Base-by-base conservation (phyloP, 768 basidiomycete genomes). In the Boletellus emodensis region DNA sequence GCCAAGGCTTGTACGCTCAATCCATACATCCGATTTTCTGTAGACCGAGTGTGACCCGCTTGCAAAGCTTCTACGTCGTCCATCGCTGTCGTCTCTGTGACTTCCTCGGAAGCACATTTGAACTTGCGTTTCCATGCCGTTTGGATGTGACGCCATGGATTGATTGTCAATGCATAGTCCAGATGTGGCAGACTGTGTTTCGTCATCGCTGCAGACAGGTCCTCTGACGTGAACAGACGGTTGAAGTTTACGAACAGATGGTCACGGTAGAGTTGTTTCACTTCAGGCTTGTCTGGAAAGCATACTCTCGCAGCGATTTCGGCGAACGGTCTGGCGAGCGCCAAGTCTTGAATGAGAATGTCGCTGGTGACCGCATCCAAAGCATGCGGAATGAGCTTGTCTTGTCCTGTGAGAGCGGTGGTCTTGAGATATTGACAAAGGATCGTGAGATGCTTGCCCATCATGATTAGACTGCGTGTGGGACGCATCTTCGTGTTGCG, bases 191-290 rank as follows among this genome's bases (percentile, higher is more conserved):
- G 7, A 13, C 46, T 55, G 9, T 18, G 32, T 2, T 13, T 41
- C 5, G 44, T 1, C 40, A 54, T 50, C n/a, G n/a, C n/a, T n/a
- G 24, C 24, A 24, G 24, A 24, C 24, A 55, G 17, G 9, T 52
- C 38, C 0, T 44, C 20, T 0, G 46, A 11, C 0, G 50, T 46
- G 13, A 51, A 54, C 4, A 4, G 5, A 0, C 12, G 1, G 4
- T 51, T 40, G 12, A 49, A 46, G 49, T 64, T 58, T 24, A 67
- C 49, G 39, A 67, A 64, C 0, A 65, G 5, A 2, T 39, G 48
- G 0, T 58, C 42, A 0, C 36, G n/a, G 34, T 67, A 67, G 0
- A 41, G 1, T 1, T 3, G 0, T 30, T 0, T 40, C 0, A 6
- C 24, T 0, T 24, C 24, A 24, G 24, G 24, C 24, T 24, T 24